A percentile compares a stretch with the other conserved stretches of the same genome.
Evolutionary conservation across 306 rosid genomes (phyloP).

Genomic region (Vigna radiata): DNA sequence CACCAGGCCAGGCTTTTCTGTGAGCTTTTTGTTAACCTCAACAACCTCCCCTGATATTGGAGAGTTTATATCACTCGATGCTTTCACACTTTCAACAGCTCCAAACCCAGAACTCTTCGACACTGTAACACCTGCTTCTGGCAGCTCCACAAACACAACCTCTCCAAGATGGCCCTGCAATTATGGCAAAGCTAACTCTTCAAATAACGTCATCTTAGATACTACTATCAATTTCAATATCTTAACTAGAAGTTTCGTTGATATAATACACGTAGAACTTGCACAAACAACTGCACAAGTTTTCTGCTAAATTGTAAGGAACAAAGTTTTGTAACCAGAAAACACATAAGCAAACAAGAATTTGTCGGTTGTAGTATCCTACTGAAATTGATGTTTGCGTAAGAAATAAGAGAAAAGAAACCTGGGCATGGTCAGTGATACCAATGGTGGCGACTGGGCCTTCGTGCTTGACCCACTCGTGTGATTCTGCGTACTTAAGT

Average conservation of each 20-base stretch:
- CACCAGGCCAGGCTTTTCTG: conserved; percentile 83
- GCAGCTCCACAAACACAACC: conserved; percentile 93
- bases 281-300: neutral
- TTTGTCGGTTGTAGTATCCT: neutral
- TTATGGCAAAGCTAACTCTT: neutral
- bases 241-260: no score
- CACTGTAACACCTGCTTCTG: conserved; percentile 70
- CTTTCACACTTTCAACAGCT: conserved; percentile 98
- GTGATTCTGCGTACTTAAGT: conserved; percentile 89
- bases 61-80: conserved; percentile 90
- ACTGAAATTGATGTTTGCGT: neutral
- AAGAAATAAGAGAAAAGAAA: conserved; percentile 21
- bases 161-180: conserved; percentile 95
- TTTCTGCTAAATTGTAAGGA: neutral
- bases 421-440: conserved; percentile 97
- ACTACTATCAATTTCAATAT: no score
- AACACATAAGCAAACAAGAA: neutral
- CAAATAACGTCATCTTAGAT: no score
- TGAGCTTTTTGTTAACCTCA: conserved; percentile 79
- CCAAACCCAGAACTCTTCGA: conserved; percentile 69
- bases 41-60: conserved; percentile 94
- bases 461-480: conserved; percentile 98
- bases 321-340: neutral
- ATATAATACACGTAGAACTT: neutral
- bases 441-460: conserved; percentile 89